Percentiles rank a stretch among this genome's conserved stretches.
phyloP scores from a whole-genome alignment of 2,329 filamentous ascomycete genomes.

The Colletotrichum salicis region DNA sequence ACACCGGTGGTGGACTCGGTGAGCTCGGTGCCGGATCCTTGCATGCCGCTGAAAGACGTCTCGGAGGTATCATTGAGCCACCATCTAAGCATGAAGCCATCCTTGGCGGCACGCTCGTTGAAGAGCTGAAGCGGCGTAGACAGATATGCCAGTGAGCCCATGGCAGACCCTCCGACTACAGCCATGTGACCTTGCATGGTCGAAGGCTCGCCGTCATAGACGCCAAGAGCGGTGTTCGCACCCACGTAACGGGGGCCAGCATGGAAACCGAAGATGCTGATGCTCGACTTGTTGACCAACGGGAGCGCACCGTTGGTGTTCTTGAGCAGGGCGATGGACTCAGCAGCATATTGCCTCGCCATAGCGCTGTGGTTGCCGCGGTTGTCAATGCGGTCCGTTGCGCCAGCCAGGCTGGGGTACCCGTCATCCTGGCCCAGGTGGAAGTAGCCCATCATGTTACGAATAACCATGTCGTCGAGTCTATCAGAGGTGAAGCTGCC shows the following conservation, averaged over 20 bases:
- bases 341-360: conserved; percentile 58
- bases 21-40: conserved; percentile 56
- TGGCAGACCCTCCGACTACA: conserved; percentile 42
- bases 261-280: conserved; percentile 43
- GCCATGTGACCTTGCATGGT: conserved; percentile 57
- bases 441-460: conserved; percentile 65
- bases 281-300: conserved; percentile 54
- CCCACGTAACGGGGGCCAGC: conserved; percentile 55
- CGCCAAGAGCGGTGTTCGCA: conserved; percentile 70
- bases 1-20: conserved; percentile 52
- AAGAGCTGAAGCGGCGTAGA: conserved; percentile 67
- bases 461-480: conserved; percentile 69
- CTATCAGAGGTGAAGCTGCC: conserved; percentile 66
- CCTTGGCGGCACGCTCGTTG: conserved; percentile 73
- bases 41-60: conserved; percentile 68
- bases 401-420: conserved; percentile 64
- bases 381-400: conserved; percentile 68
- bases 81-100: conserved; percentile 73
- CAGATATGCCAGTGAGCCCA: conserved; percentile 56
- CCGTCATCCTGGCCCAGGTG: conserved; percentile 63
- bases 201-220: conserved; percentile 56
- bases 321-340: conserved; percentile 77
- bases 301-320: conserved; percentile 74
- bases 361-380: conserved; percentile 61
- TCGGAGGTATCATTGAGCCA: conserved; percentile 61